These are phyloP conservation scores for Ciborinia camelliae DNA, from an alignment of 2,329 filamentous ascomycete species.

Conservation along the genomic window DNA sequence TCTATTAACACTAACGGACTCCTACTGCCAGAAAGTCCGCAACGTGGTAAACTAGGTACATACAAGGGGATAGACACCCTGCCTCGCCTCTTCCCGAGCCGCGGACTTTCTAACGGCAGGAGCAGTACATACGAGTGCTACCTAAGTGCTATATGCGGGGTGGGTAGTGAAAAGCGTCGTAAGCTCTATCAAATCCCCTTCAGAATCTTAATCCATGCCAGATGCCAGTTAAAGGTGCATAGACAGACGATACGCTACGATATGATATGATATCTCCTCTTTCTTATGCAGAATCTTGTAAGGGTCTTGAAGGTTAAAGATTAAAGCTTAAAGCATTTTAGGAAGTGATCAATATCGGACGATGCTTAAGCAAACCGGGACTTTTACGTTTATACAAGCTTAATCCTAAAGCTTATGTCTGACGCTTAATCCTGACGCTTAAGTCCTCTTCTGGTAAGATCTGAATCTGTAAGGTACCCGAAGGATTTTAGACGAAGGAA, in stretches of 20 bases:
- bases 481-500: background rate
- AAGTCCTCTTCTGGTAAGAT: background rate
- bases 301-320: background rate
- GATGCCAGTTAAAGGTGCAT: background rate
- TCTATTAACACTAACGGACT: background rate
- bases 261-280: background rate
- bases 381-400: background rate
- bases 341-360: background rate
- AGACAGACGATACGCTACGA: background rate
- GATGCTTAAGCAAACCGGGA: background rate
- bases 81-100: too few relatives aligned
- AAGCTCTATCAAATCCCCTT: background rate
- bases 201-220: background rate
- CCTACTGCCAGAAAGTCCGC: too few relatives aligned
- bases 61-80: too few relatives aligned
- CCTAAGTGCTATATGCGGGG: background rate
- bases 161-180: conserved; percentile 1
- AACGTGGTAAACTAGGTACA: too few relatives aligned
- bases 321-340: background rate
- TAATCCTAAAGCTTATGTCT: background rate
- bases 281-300: too few relatives aligned
- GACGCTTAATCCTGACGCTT: background rate
- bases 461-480: background rate
- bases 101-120: too few relatives aligned
- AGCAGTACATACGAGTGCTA: too few relatives aligned